Conservation (phyloP, 2,329 filamentous ascomycete genomes). For the Nemania sp. region DNA sequence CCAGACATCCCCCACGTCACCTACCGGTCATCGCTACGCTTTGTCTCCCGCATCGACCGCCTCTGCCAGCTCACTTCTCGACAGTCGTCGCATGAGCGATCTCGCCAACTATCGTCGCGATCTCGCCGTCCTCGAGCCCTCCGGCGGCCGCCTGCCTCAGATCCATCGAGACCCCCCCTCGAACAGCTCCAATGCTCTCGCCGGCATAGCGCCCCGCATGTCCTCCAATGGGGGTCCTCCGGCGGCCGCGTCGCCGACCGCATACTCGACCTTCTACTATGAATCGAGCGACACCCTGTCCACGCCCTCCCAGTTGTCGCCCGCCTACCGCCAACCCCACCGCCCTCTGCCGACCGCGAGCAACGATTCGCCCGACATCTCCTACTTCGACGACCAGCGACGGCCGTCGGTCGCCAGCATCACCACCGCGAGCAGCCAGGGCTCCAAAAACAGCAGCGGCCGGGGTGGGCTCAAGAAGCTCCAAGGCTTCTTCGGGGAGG, state of each 20-base stretch:
- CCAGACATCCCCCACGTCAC: conserved; percentile 57
- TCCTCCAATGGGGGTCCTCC: conserved; percentile 46
- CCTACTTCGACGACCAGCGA: conserved; percentile 71
- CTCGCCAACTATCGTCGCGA: conserved; percentile 74
- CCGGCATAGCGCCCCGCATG: conserved; percentile 65
- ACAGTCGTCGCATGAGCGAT: conserved; percentile 63
- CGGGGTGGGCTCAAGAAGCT: conserved; percentile 79
- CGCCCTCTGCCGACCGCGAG: conserved; percentile 39
- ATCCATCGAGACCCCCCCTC: conserved; percentile 64
- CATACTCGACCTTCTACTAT: conserved; percentile 69
- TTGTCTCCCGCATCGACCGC: conserved; percentile 49
- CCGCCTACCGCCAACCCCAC: conserved; percentile 64
- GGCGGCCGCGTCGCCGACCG: conserved; percentile 43
- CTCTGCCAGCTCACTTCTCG: conserved; percentile 55
- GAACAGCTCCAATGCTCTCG: conserved; percentile 55
- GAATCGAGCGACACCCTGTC: conserved; percentile 75
- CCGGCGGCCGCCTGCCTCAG: conserved; percentile 60
- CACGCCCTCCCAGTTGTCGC: conserved; percentile 68
- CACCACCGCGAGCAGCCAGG: conserved; percentile 81
- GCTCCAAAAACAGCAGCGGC: conserved; percentile 74
- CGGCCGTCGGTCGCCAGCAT: conserved; percentile 88
- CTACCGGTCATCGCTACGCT: conserved; percentile 49
- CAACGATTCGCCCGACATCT: conserved; percentile 64
- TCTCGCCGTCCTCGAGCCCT: conserved; percentile 68
- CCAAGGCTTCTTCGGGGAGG: conserved; percentile 91